These are phyloP conservation scores for barley (Hordeum vulgare) DNA, from an alignment of 176 grass and related monocot species.

Conservation along the genomic window MorexV3_pseudomolecules_assembly NC_058524.1:390718280-390718779, in stretches of 20 bases:
- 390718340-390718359: constrained; percentile 49
- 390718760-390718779: not conserved
- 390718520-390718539: not conserved
- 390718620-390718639: constrained; percentile 91
- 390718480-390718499: constrained; percentile 4
- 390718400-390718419: constrained; percentile 76
- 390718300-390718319: not conserved
- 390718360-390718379: constrained; percentile 85
- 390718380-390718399: constrained; percentile 86
- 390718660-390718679: not conserved
- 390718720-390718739: not conserved
- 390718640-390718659: constrained; percentile 53
- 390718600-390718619: constrained; percentile 69
- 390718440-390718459: constrained; percentile 82
- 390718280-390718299: not conserved
- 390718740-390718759: not conserved
- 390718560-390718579: constrained; percentile 68
- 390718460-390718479: constrained; percentile 64
- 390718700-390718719: not conserved
- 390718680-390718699: not conserved
- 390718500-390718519: not conserved
- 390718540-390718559: not conserved
- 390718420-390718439: constrained; percentile 82
- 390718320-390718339: not conserved
- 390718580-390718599: constrained; percentile 87